Conservation (phyloP, 2,329 filamentous ascomycete species). For the Colletotrichum magnum region DNA sequence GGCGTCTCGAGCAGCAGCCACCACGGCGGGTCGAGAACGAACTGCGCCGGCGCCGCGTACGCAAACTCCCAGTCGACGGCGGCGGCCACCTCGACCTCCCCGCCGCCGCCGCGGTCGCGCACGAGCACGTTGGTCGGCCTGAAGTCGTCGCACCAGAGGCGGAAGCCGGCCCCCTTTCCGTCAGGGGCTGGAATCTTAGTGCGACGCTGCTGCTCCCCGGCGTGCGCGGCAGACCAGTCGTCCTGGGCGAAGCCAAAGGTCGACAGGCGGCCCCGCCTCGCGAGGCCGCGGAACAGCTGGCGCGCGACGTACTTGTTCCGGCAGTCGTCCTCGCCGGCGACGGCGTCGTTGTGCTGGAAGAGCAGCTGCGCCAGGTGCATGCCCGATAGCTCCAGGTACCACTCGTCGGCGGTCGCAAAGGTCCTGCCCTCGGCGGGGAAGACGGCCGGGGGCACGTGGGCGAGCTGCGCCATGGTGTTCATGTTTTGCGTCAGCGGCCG, state of each 20-base stretch:
- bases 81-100: constrained; percentile 50
- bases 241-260: constrained; percentile 26
- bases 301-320: constrained; percentile 51
- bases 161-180: constrained; percentile 26
- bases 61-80: constrained; percentile 43
- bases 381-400: constrained; percentile 53
- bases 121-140: constrained; percentile 50
- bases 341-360: constrained; percentile 54
- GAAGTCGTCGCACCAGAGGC: constrained; percentile 52
- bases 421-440: constrained; percentile 44
- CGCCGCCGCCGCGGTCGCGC: constrained; percentile 39
- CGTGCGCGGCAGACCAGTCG: constrained; percentile 11
- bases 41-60: constrained; percentile 39
- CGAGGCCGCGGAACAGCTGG: constrained; percentile 25
- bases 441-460: constrained; percentile 44
- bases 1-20: constrained; percentile 53
- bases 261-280: constrained; percentile 6
- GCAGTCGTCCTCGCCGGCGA: constrained; percentile 50
- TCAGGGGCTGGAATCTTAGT: neutral
- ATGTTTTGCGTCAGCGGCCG: constrained; percentile 59
- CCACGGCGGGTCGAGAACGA: constrained; percentile 53
- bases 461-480: constrained; percentile 52
- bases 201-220: neutral
- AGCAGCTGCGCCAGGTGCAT: constrained; percentile 52
- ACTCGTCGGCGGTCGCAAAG: constrained; percentile 50